Evolutionary conservation across 2,329 filamentous ascomycete genomes (phyloP).

Genomic region (Talaromyces rugulosus): DNA sequence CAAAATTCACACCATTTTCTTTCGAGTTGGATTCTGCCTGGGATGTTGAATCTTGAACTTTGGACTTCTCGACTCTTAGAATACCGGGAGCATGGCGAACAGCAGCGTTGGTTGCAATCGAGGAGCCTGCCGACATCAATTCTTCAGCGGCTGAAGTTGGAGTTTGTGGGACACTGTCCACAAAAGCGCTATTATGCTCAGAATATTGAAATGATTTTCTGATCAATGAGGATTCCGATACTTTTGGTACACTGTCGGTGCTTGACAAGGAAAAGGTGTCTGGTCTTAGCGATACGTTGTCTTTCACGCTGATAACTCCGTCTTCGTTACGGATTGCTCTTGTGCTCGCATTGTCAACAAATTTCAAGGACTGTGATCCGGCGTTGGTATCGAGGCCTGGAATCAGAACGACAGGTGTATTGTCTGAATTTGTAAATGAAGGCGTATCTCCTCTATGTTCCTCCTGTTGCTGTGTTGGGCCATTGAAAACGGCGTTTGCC

Average conservation of each 20-base stretch:
- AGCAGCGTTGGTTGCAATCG: constrained; percentile 1
- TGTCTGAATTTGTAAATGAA: neutral
- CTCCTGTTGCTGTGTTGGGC: neutral
- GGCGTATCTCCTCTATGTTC: neutral
- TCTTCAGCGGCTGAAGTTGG: neutral
- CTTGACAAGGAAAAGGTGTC: neutral
- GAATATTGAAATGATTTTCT: neutral
- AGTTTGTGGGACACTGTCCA: neutral
- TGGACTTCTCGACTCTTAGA: neutral
- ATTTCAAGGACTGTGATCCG: neutral
- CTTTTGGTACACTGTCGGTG: neutral
- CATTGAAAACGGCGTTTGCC: neutral
- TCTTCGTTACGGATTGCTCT: constrained; percentile 18
- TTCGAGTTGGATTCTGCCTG: neutral
- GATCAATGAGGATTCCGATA: neutral
- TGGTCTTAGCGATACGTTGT: neutral
- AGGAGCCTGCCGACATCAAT: neutral
- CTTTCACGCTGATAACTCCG: constrained; percentile 21
- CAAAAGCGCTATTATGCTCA: neutral
- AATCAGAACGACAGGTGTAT: neutral
- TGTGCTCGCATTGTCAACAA: constrained; percentile 28
- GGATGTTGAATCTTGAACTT: neutral
- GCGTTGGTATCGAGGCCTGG: constrained; percentile 5
- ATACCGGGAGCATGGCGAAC: constrained; percentile 4
- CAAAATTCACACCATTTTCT: neutral